Evolutionary conservation across 2,329 filamentous ascomycete genomes (phyloP).

Genomic region (Chaetomium sp.): DNA sequence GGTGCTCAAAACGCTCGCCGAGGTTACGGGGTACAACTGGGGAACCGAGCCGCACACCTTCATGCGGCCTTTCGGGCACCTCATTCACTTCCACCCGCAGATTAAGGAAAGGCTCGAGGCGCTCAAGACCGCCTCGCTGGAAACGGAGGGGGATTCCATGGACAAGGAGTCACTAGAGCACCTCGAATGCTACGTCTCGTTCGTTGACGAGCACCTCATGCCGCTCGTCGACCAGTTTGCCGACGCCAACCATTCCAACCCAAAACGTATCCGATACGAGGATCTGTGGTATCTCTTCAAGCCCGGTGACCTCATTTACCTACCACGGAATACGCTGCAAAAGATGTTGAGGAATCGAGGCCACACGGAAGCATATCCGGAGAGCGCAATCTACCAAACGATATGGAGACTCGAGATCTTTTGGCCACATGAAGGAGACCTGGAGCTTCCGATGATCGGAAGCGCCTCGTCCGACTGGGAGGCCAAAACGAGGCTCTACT

Average conservation of each 20-base stretch:
- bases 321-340: constrained; percentile 1
- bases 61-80: constrained; percentile 10
- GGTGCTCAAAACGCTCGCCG: constrained; percentile 10
- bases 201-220: constrained; percentile 9
- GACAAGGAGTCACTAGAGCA: not conserved
- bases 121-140: not conserved
- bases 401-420: constrained; percentile 10
- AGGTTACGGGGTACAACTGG: constrained; percentile 11
- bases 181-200: constrained; percentile 9
- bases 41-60: constrained; percentile 11
- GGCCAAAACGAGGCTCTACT: constrained; percentile 8
- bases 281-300: constrained; percentile 14
- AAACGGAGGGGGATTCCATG: not conserved
- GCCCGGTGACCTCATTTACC: constrained; percentile 7
- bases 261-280: constrained; percentile 7
- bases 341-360: not conserved
- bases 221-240: constrained; percentile 5
- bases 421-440: not conserved
- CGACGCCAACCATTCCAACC: constrained; percentile 8
- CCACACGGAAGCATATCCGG: not conserved
- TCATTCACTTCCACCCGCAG: constrained; percentile 11
- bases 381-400: constrained; percentile 4
- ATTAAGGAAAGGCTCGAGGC: constrained; percentile 4
- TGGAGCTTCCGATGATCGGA: constrained; percentile 1
- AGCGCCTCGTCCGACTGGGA: not conserved